Percentiles rank a stretch among this genome's conserved stretches.
Evolutionary conservation across 371 early-diverging fungal genomes (phyloP).

Genomic region (Gilbertella persicaria): DNA sequence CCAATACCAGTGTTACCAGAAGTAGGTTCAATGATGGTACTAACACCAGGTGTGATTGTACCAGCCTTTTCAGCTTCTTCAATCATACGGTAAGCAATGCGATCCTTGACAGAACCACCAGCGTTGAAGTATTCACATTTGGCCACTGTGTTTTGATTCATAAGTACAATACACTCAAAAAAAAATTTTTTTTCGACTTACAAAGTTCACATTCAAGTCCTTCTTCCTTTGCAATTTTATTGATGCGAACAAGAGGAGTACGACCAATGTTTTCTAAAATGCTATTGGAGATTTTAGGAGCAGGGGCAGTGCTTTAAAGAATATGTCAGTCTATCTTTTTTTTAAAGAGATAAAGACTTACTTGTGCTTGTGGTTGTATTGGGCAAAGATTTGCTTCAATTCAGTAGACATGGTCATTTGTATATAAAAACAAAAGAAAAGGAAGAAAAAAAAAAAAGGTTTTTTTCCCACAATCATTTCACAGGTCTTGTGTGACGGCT

Average conservation of each 20-base stretch:
- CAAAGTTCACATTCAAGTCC: slow-evolving; percentile 95
- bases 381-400: slow-evolving; percentile 17
- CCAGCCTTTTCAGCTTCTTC: slow-evolving; percentile 94
- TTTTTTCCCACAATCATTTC: slow-evolving; percentile 9
- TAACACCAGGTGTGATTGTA: slow-evolving; percentile 81
- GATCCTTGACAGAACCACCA: slow-evolving; percentile 97
- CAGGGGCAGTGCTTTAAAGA: slow-evolving; percentile 44
- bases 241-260: slow-evolving; percentile 91
- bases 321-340: neutral
- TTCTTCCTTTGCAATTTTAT: slow-evolving; percentile 80
- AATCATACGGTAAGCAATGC: slow-evolving; percentile 95
- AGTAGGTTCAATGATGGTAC: slow-evolving; percentile 62
- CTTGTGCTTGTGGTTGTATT: slow-evolving; percentile 26
- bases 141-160: slow-evolving; percentile 63
- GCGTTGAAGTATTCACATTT: slow-evolving; percentile 98
- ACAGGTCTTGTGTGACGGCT: neutral
- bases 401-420: slow-evolving; percentile 16
- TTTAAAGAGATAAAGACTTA: neutral
- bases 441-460: slow-evolving; percentile 4
- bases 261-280: slow-evolving; percentile 95
- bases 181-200: slow-evolving; percentile 36
- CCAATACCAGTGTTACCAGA: slow-evolving; percentile 27
- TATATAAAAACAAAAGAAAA: neutral
- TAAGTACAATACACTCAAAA: neutral
- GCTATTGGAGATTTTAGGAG: slow-evolving; percentile 70